Evolutionary conservation across 2,329 filamentous ascomycete genomes (phyloP), one percentile per base, ranked within the genome.

Genomic region (Xylaria hypoxylon): DNA sequence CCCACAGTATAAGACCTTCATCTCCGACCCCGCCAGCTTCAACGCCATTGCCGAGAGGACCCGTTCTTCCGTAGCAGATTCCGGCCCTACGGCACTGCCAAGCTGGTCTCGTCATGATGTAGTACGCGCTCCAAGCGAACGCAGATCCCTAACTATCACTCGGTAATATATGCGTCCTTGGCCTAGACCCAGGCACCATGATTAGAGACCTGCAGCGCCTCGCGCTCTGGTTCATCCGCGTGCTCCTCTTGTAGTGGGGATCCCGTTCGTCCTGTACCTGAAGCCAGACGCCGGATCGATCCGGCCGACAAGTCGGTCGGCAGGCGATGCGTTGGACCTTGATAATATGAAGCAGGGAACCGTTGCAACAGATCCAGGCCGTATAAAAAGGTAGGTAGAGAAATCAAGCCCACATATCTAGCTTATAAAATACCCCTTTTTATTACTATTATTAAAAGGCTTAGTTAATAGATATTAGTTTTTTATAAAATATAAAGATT

Each of bases 101-200:
- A 77, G 59, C 57, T 77, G 10, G 76, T 68, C 22, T 61, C 11
- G 42, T 74, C 3, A 76, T 76, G 74, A 75, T 77, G 74, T 65
- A 71, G 68, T 70, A 72, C 42, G 71, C 75, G 33, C 73, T 76
- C 2, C 74, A 76, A 59, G 59, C 47, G 2, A 42, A 65, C 26
- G n/a, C 15, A 11, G 69, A 70, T 11, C 59, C 68, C 7, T n/a
- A n/a, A n/a, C 38, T 2, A 7, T 68, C 74, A 8, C n/a, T n/a
- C n/a, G 70, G 55, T 26, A 65, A 59, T 0, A 68, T 75, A 44
- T 70, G 62, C n/a, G 62, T 74, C 11, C 60, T 74, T 3, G 73
- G 69, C 28, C 47, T 65, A 6, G 65, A 67, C 38, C 61, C 65
- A 7, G 62, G 65, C 11, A 35, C 65, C 3, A 68, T 62, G 52